Base-by-base conservation (phyloP, 805 yeast genomes). In the Myxozyma kluyveri region DNA sequence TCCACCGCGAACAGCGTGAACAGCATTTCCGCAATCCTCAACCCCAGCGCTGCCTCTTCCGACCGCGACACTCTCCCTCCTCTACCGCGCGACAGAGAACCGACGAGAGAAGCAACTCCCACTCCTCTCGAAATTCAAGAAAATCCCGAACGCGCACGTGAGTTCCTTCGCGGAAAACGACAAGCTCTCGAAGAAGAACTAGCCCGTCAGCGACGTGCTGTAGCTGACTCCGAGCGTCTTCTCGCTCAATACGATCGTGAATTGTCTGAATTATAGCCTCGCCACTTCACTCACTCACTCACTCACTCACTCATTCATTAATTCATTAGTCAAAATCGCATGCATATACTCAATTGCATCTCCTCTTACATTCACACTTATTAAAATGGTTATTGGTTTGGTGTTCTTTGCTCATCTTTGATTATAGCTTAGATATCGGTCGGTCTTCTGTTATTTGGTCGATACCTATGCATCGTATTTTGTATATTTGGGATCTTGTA, bases 161-260 rank as follows among this genome's bases (percentile, higher is more conserved):
- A 67, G 49, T 67, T 60, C 33, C 49, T 70, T 21, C 54, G 65
- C 24, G 66, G 66, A 1, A 67, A 67, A 41, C 67, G 68, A 23
- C 54, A 65, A 31, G 65, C 62, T 45, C 59, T 66, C n/a, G 63
- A 62, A 39, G 72, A 68, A 49, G 67, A 67, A 50, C 60, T 69
- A 7, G 62, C 53, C 5, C 58, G 60, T 39, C 61, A 63, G 21
- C 59, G 61, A 23, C 53, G 47, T 37, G 61, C 63, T 43, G 53
- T 70, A 22, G 51, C 46, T 7, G 58, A 55, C 40, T 63, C 65
- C 18, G 68, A 65, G 54, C 35, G 45, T 14, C 54, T 65, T 22
- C 56, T 70, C 18, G 50, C 53, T 4, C 62, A 58, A 40, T 69
- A 68, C 49, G 70, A 69, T 27, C 59, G 61, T 18, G 59, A 65